Percentiles rank a stretch among this genome's conserved stretches.
Evolutionary conservation across 805 yeast genomes (phyloP).

Genomic region (Myxozyma geophila): DNA sequence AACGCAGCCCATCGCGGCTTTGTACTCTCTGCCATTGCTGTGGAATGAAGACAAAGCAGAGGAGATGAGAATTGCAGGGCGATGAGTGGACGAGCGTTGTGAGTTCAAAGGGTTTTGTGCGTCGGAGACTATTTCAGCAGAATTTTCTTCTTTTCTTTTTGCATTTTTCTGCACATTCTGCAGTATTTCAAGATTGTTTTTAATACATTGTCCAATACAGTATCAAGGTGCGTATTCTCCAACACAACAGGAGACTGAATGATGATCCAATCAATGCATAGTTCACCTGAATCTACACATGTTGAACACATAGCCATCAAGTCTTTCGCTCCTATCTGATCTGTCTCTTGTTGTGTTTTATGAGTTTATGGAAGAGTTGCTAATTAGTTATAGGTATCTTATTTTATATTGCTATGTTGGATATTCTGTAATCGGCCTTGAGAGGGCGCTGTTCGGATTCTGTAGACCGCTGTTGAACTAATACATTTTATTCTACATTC

Average conservation of each 20-base stretch:
- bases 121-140: not conserved
- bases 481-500: no score
- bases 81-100: not conserved
- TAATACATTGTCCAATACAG: not conserved
- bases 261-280: constrained; percentile 28
- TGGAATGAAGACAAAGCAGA: not conserved
- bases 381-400: not conserved
- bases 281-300: constrained; percentile 30
- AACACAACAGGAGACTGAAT: not conserved
- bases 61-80: not conserved
- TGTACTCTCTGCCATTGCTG: not conserved
- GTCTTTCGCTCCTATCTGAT: constrained; percentile 36
- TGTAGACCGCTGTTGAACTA: no score
- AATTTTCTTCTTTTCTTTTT: not conserved
- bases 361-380: not conserved
- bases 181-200: not conserved
- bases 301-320: constrained; percentile 29
- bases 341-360: not conserved
- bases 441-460: no score
- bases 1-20: constrained; percentile 50
- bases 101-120: not conserved
- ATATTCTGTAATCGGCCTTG: no score
- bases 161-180: no score
- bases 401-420: not conserved
- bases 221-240: not conserved